Percentiles rank a stretch among this genome's conserved stretches.
Conservation (phyloP, 108 stramenopile species). For the Asterionellopsis glacialis region DNA sequence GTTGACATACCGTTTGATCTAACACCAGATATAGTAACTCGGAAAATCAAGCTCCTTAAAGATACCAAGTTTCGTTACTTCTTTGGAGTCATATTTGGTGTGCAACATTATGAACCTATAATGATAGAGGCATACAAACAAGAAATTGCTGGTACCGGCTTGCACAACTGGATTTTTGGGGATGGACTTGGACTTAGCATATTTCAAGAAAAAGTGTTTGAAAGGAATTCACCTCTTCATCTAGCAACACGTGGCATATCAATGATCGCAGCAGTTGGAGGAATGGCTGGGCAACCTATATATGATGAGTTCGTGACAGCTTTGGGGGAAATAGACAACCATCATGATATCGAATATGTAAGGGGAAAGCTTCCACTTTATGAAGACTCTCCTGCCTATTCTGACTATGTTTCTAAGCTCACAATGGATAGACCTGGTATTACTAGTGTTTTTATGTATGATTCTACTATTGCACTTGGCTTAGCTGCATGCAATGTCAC, state of each 20-base stretch:
- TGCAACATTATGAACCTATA: slow-evolving; percentile 11
- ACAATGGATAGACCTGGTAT: slow-evolving; percentile 1
- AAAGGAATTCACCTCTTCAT: slow-evolving; percentile 3
- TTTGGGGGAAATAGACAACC: slow-evolving; percentile 15
- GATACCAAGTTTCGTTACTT: slow-evolving; percentile 22
- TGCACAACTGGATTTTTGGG: slow-evolving; percentile 37
- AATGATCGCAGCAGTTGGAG: slow-evolving; percentile 20
- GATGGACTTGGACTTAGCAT: slow-evolving; percentile 8
- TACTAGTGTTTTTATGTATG: slow-evolving; percentile 33
- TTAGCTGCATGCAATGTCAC: slow-evolving; percentile 36
- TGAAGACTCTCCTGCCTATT: slow-evolving; percentile 5
- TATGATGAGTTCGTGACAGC: slow-evolving; percentile 19
- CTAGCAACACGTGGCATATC: slow-evolving; percentile 6
- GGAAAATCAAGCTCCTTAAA: slow-evolving; percentile 1
- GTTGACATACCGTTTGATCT: slow-evolving; percentile 6
- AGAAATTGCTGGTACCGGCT: slow-evolving; percentile 38
- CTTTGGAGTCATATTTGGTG: slow-evolving; percentile 12
- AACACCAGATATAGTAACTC: not conserved
- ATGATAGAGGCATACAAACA: slow-evolving; percentile 29
- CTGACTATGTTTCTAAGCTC: slow-evolving; percentile 5
- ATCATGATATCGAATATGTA: slow-evolving; percentile 8
- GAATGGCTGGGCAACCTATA: slow-evolving; percentile 21
- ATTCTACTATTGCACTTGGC: slow-evolving; percentile 51
- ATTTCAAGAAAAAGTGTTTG: no score
- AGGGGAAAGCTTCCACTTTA: slow-evolving; percentile 15